Conservation (phyloP, 1,139 yeast species). For the Candida smagusa region DNA sequence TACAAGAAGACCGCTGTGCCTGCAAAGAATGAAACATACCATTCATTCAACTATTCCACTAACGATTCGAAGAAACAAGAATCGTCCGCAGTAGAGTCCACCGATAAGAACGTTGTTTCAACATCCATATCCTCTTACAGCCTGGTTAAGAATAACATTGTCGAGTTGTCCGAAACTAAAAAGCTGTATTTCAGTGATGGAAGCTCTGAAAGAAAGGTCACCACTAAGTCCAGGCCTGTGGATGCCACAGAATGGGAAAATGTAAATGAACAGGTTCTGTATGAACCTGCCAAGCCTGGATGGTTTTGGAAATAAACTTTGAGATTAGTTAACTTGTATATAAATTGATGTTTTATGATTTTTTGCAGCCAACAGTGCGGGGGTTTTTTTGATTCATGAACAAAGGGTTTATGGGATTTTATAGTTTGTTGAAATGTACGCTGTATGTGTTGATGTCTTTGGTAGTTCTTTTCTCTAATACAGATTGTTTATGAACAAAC, state of each 20-base stretch:
- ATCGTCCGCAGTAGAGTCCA: no score
- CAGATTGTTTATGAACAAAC: no score
- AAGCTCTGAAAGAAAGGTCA: constrained; percentile 41
- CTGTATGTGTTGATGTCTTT: no score
- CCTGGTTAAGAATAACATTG: constrained; percentile 50
- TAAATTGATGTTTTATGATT: background rate
- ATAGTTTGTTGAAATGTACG: no score
- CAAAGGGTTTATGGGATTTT: no score
- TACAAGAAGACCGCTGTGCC: no score
- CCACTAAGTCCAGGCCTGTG: constrained; percentile 36
- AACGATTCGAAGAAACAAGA: no score
- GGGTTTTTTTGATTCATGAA: no score
- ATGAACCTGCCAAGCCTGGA: constrained; percentile 3
- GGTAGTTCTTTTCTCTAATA: no score
- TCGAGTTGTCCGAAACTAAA: constrained; percentile 49
- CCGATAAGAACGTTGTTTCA: constrained; percentile 44
- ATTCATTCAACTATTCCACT: no score
- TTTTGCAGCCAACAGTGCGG: background rate
- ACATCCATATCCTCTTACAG: constrained; percentile 44
- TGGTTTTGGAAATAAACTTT: constrained; percentile 14
- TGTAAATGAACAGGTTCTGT: constrained; percentile 20
- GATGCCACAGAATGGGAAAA: constrained; percentile 32
- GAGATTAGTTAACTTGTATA: background rate
- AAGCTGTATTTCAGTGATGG: constrained; percentile 67
- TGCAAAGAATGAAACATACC: no score